phyloP scores from a whole-genome alignment of 2,329 filamentous ascomycete species.

The Onygena corvina region DNA sequence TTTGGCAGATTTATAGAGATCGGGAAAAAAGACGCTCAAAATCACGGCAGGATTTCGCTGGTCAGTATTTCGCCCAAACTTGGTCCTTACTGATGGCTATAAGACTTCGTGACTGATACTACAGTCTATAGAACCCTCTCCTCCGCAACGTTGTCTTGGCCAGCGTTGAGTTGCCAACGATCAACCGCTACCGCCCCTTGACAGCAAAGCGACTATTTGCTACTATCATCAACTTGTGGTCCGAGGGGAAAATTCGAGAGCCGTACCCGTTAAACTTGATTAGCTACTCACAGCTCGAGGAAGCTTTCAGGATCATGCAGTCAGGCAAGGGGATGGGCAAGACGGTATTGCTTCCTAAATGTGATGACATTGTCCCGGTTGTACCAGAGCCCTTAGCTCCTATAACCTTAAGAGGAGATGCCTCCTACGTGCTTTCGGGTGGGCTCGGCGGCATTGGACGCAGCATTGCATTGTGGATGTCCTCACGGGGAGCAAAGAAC shows the following conservation, averaged over 20 bases:
- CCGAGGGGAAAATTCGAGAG: constrained; percentile 15
- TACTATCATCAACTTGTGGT: constrained; percentile 14
- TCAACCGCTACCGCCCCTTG: constrained; percentile 14
- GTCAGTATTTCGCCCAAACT: background rate
- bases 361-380: constrained; percentile 16
- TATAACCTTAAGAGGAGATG: background rate
- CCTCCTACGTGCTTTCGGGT: constrained; percentile 17
- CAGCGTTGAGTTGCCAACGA: constrained; percentile 15
- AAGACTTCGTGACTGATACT: no score
- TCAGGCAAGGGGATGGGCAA: constrained; percentile 12
- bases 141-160: constrained; percentile 15
- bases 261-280: constrained; percentile 15
- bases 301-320: constrained; percentile 17
- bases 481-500: constrained; percentile 19
- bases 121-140: constrained; percentile 11
- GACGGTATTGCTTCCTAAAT: constrained; percentile 10
- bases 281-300: constrained; percentile 15
- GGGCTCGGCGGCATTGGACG: constrained; percentile 12
- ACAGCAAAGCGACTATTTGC: constrained; percentile 11
- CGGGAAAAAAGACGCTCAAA: constrained; percentile 11
- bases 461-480: constrained; percentile 7
- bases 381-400: constrained; percentile 11
- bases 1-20: constrained; percentile 16
- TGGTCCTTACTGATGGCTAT: background rate
- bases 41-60: constrained; percentile 8